phyloP scores from a whole-genome alignment of 176 grass and related monocot species.

The Raddia distichophylla region DNA sequence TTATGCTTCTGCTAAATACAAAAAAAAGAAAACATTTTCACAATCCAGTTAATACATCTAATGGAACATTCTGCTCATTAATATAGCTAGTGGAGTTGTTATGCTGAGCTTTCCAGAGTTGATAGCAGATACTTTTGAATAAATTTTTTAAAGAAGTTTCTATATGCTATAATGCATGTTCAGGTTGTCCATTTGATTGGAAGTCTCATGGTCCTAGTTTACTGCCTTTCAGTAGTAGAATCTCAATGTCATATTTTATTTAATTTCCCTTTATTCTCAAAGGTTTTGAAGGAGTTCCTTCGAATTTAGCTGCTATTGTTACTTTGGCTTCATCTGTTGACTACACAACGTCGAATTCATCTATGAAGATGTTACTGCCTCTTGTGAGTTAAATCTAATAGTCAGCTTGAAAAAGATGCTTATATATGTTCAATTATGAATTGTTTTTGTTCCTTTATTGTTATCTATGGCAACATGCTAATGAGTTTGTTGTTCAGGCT shows the following conservation, averaged over 20 bases:
- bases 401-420: conserved; percentile 4
- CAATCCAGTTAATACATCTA: neutral
- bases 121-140: neutral
- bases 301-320: conserved; percentile 60
- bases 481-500: conserved; percentile 46
- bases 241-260: neutral
- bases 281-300: conserved; percentile 57
- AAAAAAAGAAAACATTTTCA: conserved; percentile 12
- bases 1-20: neutral
- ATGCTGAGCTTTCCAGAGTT: conserved; percentile 1
- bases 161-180: neutral
- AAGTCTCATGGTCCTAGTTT: neutral
- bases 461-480: neutral
- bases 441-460: conserved; percentile 18
- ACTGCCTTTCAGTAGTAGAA: neutral
- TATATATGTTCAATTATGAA: neutral
- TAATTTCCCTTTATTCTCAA: conserved; percentile 22
- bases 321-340: conserved; percentile 87
- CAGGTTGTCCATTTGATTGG: neutral
- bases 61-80: neutral
- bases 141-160: neutral
- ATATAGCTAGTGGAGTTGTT: neutral
- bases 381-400: conserved; percentile 58
- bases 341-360: conserved; percentile 82
- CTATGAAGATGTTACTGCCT: conserved; percentile 74